These are phyloP conservation scores for Nakaseomyces sp. DNA, from an alignment of 1,139 yeast species.

Conservation along the genomic window DNA sequence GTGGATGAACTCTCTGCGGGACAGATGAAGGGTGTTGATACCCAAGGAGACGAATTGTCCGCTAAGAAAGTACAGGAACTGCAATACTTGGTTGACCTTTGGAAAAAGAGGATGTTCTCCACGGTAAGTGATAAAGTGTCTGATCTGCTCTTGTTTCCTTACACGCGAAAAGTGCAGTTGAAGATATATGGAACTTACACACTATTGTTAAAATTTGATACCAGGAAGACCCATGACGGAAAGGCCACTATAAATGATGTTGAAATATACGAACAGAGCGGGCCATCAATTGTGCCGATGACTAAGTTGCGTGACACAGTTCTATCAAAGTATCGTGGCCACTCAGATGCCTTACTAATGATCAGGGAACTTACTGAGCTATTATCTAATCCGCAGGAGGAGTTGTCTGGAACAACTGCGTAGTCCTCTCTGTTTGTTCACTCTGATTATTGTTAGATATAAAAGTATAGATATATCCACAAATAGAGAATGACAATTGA, in stretches of 20 bases:
- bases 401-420: neutral
- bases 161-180: conserved; percentile 20
- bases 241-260: conserved; percentile 8
- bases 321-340: conserved; percentile 7
- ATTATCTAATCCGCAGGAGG: neutral
- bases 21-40: too few relatives aligned
- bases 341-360: neutral
- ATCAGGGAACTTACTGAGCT: neutral
- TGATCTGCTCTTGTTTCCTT: conserved; percentile 21
- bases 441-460: too few relatives aligned
- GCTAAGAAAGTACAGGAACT: conserved; percentile 1
- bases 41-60: too few relatives aligned
- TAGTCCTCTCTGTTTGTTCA: too few relatives aligned
- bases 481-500: too few relatives aligned
- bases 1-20: conserved; percentile 4
- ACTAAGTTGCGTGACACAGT: conserved; percentile 2
- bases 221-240: neutral
- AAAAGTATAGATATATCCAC: too few relatives aligned
- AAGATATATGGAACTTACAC: conserved; percentile 11
- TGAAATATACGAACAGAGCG: conserved; percentile 7
- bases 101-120: conserved; percentile 13
- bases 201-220: conserved; percentile 8
- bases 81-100: conserved; percentile 9
- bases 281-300: conserved; percentile 6
- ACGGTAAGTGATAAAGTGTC: conserved; percentile 7